Percentiles rank a stretch among this genome's conserved stretches.
Conservation (phyloP, 75 land plant genomes). For the Larix kaempferi region DNA sequence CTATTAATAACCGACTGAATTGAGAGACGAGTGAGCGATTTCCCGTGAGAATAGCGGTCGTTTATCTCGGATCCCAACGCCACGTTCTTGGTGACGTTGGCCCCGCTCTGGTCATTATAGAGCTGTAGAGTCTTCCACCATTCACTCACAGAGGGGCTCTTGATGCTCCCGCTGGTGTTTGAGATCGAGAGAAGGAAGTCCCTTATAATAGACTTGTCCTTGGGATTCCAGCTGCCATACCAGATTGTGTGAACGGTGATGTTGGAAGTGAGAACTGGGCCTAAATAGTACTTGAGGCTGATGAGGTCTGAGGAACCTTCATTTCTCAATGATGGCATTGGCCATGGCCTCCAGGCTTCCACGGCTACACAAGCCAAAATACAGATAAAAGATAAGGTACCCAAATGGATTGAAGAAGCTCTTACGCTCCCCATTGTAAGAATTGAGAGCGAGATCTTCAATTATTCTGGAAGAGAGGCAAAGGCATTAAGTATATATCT, state of each 20-base stretch:
- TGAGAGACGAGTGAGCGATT: conserved; percentile 36
- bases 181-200: neutral
- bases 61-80: conserved; percentile 7
- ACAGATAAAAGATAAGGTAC: neutral
- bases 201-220: neutral
- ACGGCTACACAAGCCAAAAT: neutral
- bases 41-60: conserved; percentile 52
- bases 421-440: neutral
- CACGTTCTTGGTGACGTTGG: conserved; percentile 46
- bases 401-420: neutral
- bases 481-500: too few species aligned
- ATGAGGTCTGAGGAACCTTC: conserved; percentile 23
- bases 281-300: conserved; percentile 27
- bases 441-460: neutral
- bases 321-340: conserved; percentile 12
- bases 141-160: conserved; percentile 52
- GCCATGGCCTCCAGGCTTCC: conserved; percentile 32
- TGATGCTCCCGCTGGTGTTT: neutral
- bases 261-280: conserved; percentile 21
- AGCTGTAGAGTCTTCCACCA: conserved; percentile 77
- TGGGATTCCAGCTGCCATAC: conserved; percentile 17
- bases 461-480: too few species aligned
- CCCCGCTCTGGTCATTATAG: conserved; percentile 62
- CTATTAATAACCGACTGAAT: conserved; percentile 46
- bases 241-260: conserved; percentile 11